These are phyloP conservation scores for Monilinia laxa DNA, from an alignment of 2,329 filamentous ascomycete genomes.

Conservation along the genomic window DNA sequence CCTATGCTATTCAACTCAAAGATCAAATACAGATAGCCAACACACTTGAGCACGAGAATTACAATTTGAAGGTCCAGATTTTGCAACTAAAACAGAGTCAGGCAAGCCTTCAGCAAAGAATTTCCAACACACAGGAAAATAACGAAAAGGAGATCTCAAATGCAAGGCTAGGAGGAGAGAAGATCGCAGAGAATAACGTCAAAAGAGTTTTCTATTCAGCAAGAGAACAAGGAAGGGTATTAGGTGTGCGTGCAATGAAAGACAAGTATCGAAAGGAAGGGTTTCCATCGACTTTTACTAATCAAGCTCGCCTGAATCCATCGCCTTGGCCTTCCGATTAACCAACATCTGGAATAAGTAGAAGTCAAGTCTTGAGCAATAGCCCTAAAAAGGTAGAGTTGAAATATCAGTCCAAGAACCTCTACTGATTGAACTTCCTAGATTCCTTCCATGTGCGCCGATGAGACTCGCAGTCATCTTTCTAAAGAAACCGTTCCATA, in stretches of 20 bases:
- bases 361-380: not conserved
- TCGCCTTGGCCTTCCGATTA: not conserved
- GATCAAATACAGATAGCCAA: not conserved
- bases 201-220: not conserved
- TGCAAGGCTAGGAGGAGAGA: constrained; percentile 1
- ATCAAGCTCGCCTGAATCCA: rapidly evolving
- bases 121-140: not conserved
- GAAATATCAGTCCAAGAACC: no score
- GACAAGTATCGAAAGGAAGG: not conserved
- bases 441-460: not conserved
- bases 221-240: not conserved
- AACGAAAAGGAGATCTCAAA: not conserved
- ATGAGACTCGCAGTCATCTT: not conserved
- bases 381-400: not conserved
- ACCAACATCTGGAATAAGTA: no score
- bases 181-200: not conserved
- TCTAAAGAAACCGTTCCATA: not conserved
- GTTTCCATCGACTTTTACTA: not conserved
- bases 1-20: not conserved
- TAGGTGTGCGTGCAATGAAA: not conserved
- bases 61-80: not conserved
- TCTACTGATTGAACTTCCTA: not conserved
- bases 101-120: not conserved
- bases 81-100: not conserved
- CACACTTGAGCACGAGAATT: not conserved